Conservation (phyloP, 768 basidiomycete species). For the Artomyces pyxidatus region DNA sequence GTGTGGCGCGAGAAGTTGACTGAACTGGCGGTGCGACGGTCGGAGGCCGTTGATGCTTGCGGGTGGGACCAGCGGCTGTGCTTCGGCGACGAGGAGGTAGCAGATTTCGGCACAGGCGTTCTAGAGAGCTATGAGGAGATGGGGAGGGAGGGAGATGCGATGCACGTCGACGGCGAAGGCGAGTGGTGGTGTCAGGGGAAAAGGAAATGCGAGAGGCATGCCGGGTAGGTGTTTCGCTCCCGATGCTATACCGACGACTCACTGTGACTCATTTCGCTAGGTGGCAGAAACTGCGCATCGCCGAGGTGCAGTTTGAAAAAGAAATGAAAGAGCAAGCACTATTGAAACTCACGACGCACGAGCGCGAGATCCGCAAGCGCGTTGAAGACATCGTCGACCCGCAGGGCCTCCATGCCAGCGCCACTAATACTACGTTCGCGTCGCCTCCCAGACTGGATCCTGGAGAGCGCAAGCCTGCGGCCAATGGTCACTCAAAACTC, state of each 20-base stretch:
- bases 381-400: conserved; percentile 60
- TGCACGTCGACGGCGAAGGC: conserved; percentile 30
- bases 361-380: conserved; percentile 69
- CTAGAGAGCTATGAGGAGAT: conserved; percentile 57
- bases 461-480: conserved; percentile 16
- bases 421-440: conserved; percentile 2
- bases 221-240: conserved; percentile 41
- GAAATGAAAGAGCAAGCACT: conserved; percentile 66
- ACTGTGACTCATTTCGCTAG: conserved; percentile 28
- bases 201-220: conserved; percentile 71
- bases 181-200: conserved; percentile 80
- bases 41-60: conserved; percentile 60
- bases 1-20: conserved; percentile 64
- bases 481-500: conserved; percentile 23
- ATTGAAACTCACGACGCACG: conserved; percentile 57
- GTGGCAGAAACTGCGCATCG: conserved; percentile 71
- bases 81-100: conserved; percentile 75
- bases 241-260: conserved; percentile 1
- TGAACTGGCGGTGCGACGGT: conserved; percentile 57
- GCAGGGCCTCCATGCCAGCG: conserved; percentile 7
- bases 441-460: conserved; percentile 15
- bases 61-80: conserved; percentile 87
- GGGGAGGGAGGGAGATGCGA: conserved; percentile 34
- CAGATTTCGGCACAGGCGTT: conserved; percentile 55
- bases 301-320: conserved; percentile 69